Percentiles rank a stretch among this genome's conserved stretches.
These are phyloP conservation scores for Diaporthe batatas DNA, from an alignment of 2,329 filamentous ascomycete species.

Conservation along the genomic window DNA sequence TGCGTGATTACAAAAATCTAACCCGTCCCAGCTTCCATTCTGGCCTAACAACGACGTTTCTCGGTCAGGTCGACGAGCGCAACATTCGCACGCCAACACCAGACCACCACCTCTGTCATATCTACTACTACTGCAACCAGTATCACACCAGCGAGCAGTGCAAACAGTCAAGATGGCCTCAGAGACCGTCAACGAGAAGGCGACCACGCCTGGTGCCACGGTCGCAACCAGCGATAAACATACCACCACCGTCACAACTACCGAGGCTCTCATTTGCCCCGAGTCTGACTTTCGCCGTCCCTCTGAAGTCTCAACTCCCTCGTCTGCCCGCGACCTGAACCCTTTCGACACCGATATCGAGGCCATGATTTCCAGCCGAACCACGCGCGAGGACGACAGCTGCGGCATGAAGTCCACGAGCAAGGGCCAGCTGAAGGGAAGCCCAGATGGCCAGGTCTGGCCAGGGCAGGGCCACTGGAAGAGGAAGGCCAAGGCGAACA, in stretches of 20 bases:
- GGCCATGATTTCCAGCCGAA: constrained; percentile 58
- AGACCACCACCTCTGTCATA: constrained; percentile 25
- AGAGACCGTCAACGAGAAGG: constrained; percentile 37
- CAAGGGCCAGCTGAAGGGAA: constrained; percentile 54
- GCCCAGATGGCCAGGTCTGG: constrained; percentile 69
- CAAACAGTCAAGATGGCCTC: constrained; percentile 23
- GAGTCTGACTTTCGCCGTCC: constrained; percentile 41
- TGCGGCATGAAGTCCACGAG: constrained; percentile 53
- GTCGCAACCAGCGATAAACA: constrained; percentile 23
- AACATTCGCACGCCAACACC: background rate
- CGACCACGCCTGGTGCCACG: constrained; percentile 25
- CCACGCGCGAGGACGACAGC: constrained; percentile 47
- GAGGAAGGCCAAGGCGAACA: constrained; percentile 69
- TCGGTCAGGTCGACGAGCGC: constrained; percentile 4
- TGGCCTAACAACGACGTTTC: background rate
- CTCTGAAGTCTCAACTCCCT: constrained; percentile 59
- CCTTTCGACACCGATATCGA: constrained; percentile 72
- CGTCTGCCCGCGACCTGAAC: constrained; percentile 56
- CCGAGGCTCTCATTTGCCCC: constrained; percentile 20
- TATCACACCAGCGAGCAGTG: constrained; percentile 26
- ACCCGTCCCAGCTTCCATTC: constrained; percentile 15
- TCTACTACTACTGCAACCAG: constrained; percentile 11
- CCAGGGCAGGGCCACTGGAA: constrained; percentile 72
- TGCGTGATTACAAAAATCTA: constrained; percentile 16
- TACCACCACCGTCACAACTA: constrained; percentile 12